Conservation (phyloP, 1,284 basidiomycete species). For the Quambalaria eucalypti region DNA sequence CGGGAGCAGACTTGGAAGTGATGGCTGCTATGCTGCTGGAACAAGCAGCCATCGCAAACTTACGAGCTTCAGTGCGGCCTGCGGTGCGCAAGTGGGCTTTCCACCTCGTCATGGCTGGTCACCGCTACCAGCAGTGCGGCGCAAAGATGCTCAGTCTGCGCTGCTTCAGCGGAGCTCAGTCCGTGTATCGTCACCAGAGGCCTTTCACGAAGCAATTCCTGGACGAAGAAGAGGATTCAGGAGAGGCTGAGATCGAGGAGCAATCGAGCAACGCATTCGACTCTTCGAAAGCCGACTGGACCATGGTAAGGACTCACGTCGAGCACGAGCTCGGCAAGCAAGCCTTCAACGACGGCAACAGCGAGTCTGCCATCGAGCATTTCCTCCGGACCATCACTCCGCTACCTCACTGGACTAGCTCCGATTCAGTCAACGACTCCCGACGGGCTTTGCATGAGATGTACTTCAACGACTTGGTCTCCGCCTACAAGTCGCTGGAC, state of each 20-base stretch:
- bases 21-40: constrained; percentile 52
- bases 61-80: constrained; percentile 41
- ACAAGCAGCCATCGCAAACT: constrained; percentile 51
- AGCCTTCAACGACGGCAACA: constrained; percentile 52
- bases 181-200: constrained; percentile 13
- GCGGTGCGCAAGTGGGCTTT: constrained; percentile 49
- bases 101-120: constrained; percentile 51
- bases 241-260: constrained; percentile 41
- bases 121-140: constrained; percentile 53
- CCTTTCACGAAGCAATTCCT: neutral
- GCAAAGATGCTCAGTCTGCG: constrained; percentile 41
- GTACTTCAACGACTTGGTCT: constrained; percentile 50
- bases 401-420: constrained; percentile 6
- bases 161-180: constrained; percentile 22
- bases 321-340: constrained; percentile 53
- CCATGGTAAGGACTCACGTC: constrained; percentile 49
- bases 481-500: constrained; percentile 48
- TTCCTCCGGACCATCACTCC: constrained; percentile 42
- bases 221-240: neutral
- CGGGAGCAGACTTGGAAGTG: constrained; percentile 49
- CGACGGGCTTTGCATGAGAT: constrained; percentile 1
- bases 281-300: too few relatives aligned
- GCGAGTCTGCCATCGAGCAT: constrained; percentile 50
- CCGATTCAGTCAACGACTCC: neutral
- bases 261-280: too few relatives aligned